A percentile compares a stretch with the other conserved stretches of the same genome.
Conservation (phyloP, 2,329 filamentous ascomycete species). For the Nigrospora sphaerica region DNA sequence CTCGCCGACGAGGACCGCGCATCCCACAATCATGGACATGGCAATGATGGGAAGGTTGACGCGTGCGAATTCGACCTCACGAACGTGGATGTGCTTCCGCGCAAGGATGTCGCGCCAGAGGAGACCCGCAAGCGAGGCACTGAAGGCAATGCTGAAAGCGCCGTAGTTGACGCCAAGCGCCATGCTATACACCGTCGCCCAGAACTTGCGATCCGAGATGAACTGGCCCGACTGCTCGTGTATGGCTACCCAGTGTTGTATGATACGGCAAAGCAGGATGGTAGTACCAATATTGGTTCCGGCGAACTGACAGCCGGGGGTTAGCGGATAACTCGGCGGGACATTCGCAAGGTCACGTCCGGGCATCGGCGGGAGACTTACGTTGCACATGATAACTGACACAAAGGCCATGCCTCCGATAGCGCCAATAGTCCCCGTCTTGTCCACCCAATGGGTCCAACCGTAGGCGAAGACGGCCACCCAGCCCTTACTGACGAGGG, state of each 20-base stretch:
- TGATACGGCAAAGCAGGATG: constrained; percentile 63
- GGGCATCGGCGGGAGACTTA: constrained; percentile 35
- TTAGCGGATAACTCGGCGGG: neutral
- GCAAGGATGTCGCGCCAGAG: constrained; percentile 65
- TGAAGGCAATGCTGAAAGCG: constrained; percentile 66
- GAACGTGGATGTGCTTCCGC: constrained; percentile 61
- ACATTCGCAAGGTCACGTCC: too few relatives aligned
- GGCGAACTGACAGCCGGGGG: constrained; percentile 48
- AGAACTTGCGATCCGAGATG: constrained; percentile 61
- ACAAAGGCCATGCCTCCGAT: constrained; percentile 69
- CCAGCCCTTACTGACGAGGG: constrained; percentile 67
- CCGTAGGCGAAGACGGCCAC: constrained; percentile 65
- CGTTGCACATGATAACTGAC: constrained; percentile 64
- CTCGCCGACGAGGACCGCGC: constrained; percentile 45
- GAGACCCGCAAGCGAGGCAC: constrained; percentile 63
- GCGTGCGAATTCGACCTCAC: constrained; percentile 57
- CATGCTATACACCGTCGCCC: constrained; percentile 70
- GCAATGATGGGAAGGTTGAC: constrained; percentile 66
- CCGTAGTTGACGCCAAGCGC: constrained; percentile 69
- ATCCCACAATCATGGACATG: constrained; percentile 57
- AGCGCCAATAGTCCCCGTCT: constrained; percentile 60
- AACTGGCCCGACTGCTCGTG: constrained; percentile 32
- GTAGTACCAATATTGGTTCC: constrained; percentile 73
- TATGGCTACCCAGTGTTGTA: constrained; percentile 62
- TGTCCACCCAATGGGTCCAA: constrained; percentile 66